Evolutionary conservation across 2,329 filamentous ascomycete species (phyloP).

Genomic region (Calonectria leucothoes): DNA sequence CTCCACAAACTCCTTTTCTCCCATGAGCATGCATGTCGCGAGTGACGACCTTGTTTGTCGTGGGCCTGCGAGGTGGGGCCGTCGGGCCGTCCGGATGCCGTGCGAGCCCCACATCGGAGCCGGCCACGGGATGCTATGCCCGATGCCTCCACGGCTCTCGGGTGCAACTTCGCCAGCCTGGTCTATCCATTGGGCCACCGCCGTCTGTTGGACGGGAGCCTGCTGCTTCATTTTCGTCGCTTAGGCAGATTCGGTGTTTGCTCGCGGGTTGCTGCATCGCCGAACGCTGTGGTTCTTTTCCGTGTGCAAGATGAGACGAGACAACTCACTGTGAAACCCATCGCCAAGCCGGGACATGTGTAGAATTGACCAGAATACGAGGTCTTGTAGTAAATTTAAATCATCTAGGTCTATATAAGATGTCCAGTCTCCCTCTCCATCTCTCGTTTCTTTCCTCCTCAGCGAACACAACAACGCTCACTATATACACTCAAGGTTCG

Average conservation of each 20-base stretch:
- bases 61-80: background rate
- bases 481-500: background rate
- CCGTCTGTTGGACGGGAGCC: background rate
- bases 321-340: background rate
- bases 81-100: background rate
- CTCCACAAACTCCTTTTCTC: background rate
- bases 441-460: background rate
- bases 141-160: background rate
- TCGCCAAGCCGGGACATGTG: background rate
- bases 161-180: background rate
- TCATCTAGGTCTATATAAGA: background rate
- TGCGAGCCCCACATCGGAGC: background rate
- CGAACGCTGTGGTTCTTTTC: background rate
- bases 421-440: background rate
- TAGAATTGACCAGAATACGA: background rate
- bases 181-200: background rate
- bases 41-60: background rate
- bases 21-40: background rate
- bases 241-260: background rate
- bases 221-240: slow-evolving; percentile 1
- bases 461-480: background rate
- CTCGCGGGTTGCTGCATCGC: background rate
- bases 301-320: background rate
- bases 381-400: background rate
- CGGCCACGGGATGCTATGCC: background rate